These are phyloP conservation scores for Ceratobasidium sp. DNA, from an alignment of 1,284 basidiomycete genomes.

Conservation along the genomic window DNA sequence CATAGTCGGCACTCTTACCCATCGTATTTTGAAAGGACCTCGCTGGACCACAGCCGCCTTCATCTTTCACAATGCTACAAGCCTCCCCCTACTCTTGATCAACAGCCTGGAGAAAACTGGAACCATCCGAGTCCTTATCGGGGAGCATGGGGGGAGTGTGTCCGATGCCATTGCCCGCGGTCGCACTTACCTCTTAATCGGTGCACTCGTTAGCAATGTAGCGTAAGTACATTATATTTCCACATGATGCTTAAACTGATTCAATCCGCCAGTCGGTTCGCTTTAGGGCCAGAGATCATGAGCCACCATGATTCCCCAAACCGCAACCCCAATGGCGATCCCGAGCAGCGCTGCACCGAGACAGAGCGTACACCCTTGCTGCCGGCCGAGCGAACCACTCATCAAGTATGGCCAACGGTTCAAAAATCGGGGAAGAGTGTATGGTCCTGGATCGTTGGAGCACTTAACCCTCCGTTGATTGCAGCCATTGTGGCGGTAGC, in stretches of 20 bases:
- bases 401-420: conserved; percentile 22
- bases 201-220: conserved; percentile 34
- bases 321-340: not conserved
- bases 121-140: conserved; percentile 22
- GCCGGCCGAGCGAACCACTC: not conserved
- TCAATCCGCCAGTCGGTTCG: not conserved
- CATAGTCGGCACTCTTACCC: conserved; percentile 8
- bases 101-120: conserved; percentile 38
- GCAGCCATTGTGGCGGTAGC: conserved; percentile 28
- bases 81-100: conserved; percentile 40
- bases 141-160: conserved; percentile 26
- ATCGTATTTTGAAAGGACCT: conserved; percentile 10
- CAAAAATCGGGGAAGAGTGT: not conserved
- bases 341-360: not conserved
- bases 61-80: conserved; percentile 41
- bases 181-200: conserved; percentile 37
- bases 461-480: conserved; percentile 39
- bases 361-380: conserved; percentile 32
- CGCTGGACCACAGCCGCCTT: conserved; percentile 37
- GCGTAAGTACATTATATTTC: conserved; percentile 12
- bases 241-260: not conserved
- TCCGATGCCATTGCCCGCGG: conserved; percentile 11
- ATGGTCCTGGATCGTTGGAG: conserved; percentile 16
- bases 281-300: conserved; percentile 30
- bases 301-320: not conserved